These are phyloP conservation scores for Triadica sebifera DNA, from an alignment of 345 rosid genomes.

Conservation along the genomic window DNA sequence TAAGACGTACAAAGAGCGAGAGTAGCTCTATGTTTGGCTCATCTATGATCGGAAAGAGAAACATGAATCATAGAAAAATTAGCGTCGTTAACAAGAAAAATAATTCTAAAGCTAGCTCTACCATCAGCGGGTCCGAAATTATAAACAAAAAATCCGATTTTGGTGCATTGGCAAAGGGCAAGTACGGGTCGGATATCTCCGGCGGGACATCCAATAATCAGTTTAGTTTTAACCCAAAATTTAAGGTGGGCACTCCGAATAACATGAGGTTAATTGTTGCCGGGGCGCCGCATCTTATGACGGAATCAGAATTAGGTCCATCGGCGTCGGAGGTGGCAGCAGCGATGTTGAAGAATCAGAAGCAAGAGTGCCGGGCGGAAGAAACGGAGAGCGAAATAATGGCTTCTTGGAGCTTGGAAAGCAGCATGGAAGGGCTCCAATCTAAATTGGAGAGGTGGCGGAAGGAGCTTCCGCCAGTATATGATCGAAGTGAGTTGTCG, in stretches of 20 bases:
- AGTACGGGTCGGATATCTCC: not conserved
- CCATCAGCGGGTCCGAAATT: slow-evolving; percentile 11
- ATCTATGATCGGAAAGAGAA: slow-evolving; percentile 18
- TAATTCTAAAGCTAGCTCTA: slow-evolving; percentile 9
- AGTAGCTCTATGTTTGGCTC: slow-evolving; percentile 55
- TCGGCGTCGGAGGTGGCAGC: slow-evolving; percentile 88
- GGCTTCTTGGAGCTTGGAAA: slow-evolving; percentile 57
- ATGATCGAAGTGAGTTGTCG: slow-evolving; percentile 41
- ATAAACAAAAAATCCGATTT: not conserved
- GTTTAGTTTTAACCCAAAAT: not conserved
- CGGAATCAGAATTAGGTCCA: slow-evolving; percentile 78
- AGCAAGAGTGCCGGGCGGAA: slow-evolving; percentile 15
- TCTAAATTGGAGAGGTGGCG: slow-evolving; percentile 85
- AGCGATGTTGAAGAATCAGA: slow-evolving; percentile 41
- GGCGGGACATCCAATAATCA: not conserved
- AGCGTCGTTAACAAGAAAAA: slow-evolving; percentile 31
- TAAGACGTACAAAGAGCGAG: slow-evolving; percentile 77
- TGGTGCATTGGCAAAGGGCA: not conserved
- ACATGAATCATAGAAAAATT: slow-evolving; percentile 15
- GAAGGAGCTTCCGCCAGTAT: slow-evolving; percentile 67
- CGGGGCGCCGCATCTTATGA: slow-evolving; percentile 28
- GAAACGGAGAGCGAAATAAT: slow-evolving; percentile 54
- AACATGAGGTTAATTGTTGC: slow-evolving; percentile 20
- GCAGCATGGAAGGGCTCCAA: slow-evolving; percentile 69
- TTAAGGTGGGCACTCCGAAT: slow-evolving; percentile 32